Evolutionary conservation across 345 rosid genomes (phyloP).

Genomic region (Geranium brycei): DNA sequence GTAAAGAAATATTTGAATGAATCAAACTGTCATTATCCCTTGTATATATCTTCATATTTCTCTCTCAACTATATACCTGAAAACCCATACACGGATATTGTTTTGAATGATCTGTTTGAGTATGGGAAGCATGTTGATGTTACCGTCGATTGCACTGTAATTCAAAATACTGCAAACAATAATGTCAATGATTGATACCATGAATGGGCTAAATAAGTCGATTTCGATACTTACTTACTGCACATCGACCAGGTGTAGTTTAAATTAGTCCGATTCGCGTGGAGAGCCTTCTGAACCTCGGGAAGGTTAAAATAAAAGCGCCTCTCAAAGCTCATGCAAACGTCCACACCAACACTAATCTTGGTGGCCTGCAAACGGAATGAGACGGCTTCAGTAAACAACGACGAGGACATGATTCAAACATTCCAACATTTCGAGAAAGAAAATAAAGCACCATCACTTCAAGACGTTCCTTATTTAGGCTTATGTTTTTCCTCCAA

Average conservation of each 20-base stretch:
- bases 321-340: conserved; percentile 62
- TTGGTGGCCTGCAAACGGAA: conserved; percentile 45
- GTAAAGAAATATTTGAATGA: too few species aligned
- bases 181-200: too few species aligned
- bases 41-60: too few species aligned
- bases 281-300: conserved; percentile 84
- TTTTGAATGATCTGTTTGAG: conserved; percentile 54
- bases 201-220: too few species aligned
- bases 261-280: conserved; percentile 59
- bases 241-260: conserved; percentile 74
- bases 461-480: too few species aligned
- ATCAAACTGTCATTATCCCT: too few species aligned
- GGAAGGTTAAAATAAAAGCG: conserved; percentile 66
- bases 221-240: conserved; percentile 30
- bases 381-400: background rate
- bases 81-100: conserved; percentile 62
- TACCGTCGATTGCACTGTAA: conserved; percentile 44
- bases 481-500: too few species aligned
- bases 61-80: conserved; percentile 30
- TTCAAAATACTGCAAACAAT: conserved; percentile 35
- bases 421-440: too few species aligned
- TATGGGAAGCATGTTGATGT: conserved; percentile 57
- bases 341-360: conserved; percentile 67
- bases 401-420: background rate
- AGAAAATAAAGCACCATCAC: too few species aligned